phyloP scores from a whole-genome alignment of 2,329 filamentous ascomycete species.

The Calonectria honghensis region DNA sequence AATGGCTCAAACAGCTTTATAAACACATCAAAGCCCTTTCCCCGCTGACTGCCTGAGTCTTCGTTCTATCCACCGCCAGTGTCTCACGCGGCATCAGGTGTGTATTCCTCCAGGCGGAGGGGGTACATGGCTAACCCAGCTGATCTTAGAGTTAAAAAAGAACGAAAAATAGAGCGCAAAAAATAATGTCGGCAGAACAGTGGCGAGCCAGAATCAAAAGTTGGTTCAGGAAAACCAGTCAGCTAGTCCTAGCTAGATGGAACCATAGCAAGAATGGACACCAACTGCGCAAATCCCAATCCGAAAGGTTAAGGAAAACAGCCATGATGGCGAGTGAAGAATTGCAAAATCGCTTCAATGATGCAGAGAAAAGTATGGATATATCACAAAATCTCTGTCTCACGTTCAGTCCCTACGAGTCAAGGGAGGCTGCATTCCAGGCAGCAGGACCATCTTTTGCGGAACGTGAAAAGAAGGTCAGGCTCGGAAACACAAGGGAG shows the following conservation, averaged over 20 bases:
- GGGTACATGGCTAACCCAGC: neutral
- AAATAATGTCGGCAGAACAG: neutral
- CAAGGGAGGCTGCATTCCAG: neutral
- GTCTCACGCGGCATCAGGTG: neutral
- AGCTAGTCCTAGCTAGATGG: neutral
- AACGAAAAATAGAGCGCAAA: neutral
- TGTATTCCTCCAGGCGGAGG: neutral
- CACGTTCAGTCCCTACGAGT: neutral
- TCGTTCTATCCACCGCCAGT: neutral
- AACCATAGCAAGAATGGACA: neutral
- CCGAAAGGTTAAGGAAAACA: neutral
- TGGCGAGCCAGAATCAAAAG: neutral
- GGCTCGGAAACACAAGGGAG: neutral
- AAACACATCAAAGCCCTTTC: neutral
- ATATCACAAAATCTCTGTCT: neutral
- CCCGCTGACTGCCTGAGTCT: too few species aligned
- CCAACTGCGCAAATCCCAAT: neutral
- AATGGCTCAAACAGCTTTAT: neutral
- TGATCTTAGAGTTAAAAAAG: neutral
- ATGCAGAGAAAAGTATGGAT: neutral
- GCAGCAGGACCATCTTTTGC: constrained; percentile 8
- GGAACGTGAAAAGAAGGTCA: neutral
- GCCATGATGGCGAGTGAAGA: neutral
- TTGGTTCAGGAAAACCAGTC: neutral
- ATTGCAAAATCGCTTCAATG: neutral